phyloP scores from a whole-genome alignment of 2,329 filamentous ascomycete species.

The Aspergillus alliaceus region DNA sequence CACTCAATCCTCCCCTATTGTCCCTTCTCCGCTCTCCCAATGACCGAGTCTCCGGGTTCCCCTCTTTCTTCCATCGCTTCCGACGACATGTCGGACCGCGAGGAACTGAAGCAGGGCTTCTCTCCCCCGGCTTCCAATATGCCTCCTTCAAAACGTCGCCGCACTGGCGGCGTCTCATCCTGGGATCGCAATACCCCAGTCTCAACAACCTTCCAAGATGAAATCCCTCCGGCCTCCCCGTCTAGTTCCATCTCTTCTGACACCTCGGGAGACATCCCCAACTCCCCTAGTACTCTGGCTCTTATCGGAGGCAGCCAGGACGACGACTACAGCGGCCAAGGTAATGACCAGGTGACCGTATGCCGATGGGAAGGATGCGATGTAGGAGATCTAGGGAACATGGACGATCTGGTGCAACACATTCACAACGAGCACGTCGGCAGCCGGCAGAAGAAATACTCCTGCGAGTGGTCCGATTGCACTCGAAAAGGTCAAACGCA shows the following conservation, averaged over 20 bases:
- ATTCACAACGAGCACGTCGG: slow-evolving; percentile 94
- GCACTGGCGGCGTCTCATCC: slow-evolving; percentile 44
- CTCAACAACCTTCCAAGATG: slow-evolving; percentile 42
- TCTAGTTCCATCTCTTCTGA: slow-evolving; percentile 81
- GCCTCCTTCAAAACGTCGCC: slow-evolving; percentile 51
- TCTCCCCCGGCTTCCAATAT: slow-evolving; percentile 45
- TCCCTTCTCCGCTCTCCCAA: slow-evolving; percentile 21
- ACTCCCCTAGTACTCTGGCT: slow-evolving; percentile 59
- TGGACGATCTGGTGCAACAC: slow-evolving; percentile 79
- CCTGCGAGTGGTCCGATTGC: slow-evolving; percentile 96
- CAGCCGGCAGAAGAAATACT: slow-evolving; percentile 90
- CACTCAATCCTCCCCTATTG: neutral
- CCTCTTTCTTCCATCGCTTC: slow-evolving; percentile 66
- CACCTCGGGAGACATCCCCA: slow-evolving; percentile 80
- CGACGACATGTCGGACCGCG: slow-evolving; percentile 57
- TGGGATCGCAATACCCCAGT: slow-evolving; percentile 54
- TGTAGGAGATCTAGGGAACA: slow-evolving; percentile 70
- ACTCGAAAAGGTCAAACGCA: slow-evolving; percentile 84
- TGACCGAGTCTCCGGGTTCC: slow-evolving; percentile 60
- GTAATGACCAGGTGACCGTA: slow-evolving; percentile 71
- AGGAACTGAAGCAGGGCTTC: slow-evolving; percentile 56
- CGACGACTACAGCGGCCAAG: slow-evolving; percentile 68
- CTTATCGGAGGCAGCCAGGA: slow-evolving; percentile 43
- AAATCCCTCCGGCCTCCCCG: slow-evolving; percentile 47
- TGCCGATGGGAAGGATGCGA: slow-evolving; percentile 78